Evolutionary conservation across 768 basidiomycete genomes (phyloP).

Genomic region (Mycena crocata): DNA sequence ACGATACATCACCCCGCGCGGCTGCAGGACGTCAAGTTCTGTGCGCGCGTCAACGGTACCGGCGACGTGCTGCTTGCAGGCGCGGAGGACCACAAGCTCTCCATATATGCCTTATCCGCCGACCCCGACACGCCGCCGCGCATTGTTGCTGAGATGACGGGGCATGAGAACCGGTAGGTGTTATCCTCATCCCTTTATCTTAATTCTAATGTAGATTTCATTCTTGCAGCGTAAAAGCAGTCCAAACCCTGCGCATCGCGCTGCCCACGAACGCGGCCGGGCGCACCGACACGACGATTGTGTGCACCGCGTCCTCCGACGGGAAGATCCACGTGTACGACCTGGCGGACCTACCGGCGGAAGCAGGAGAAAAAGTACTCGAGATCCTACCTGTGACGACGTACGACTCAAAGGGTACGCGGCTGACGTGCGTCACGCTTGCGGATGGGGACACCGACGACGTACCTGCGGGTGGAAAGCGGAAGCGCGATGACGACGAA

Average conservation of each 20-base stretch:
- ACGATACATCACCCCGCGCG: constrained; percentile 83
- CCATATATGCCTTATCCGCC: constrained; percentile 74
- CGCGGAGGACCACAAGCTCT: constrained; percentile 90
- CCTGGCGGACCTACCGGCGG: constrained; percentile 60
- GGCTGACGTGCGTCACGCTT: constrained; percentile 80
- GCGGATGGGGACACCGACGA: constrained; percentile 59
- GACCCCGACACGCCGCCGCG: constrained; percentile 59
- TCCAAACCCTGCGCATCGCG: constrained; percentile 74
- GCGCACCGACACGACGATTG: constrained; percentile 65
- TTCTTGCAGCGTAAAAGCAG: constrained; percentile 78
- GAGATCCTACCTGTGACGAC: constrained; percentile 67
- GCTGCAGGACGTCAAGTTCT: constrained; percentile 87
- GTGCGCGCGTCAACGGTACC: constrained; percentile 62
- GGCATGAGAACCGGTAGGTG: constrained; percentile 88
- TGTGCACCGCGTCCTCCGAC: constrained; percentile 89
- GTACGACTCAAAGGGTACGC: constrained; percentile 89
- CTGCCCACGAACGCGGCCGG: constrained; percentile 58
- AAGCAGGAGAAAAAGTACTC: constrained; percentile 33
- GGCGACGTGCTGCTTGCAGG: constrained; percentile 84
- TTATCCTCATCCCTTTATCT: neutral
- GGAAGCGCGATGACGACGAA: constrained; percentile 47
- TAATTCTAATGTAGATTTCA: neutral
- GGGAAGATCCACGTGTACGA: constrained; percentile 87
- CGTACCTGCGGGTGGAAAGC: constrained; percentile 41
- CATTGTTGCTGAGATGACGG: constrained; percentile 78